A percentile compares a stretch with the other conserved stretches of the same genome.
These are phyloP conservation scores for Marchantia paleacea DNA, from an alignment of 225 moss, liverwort and hornwort genomes.

Conservation along the genomic window DNA sequence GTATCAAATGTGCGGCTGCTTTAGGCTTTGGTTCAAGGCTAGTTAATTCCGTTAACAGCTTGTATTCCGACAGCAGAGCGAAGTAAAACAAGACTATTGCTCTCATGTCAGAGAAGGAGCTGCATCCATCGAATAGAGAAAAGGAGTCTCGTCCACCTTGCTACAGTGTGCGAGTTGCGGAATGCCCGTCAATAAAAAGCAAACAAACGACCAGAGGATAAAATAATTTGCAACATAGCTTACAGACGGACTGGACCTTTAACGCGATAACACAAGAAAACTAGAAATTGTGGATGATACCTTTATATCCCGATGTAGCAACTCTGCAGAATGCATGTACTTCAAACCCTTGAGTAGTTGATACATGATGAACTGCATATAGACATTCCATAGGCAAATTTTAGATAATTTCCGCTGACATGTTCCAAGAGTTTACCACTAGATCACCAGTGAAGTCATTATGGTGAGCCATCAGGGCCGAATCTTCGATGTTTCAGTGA, in stretches of 20 bases:
- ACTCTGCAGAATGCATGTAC: conserved; percentile 91
- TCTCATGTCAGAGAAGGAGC: no score
- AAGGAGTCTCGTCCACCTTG: no score
- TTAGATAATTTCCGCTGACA: not conserved
- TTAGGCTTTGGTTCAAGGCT: no score
- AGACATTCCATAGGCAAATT: not conserved
- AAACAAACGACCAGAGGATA: not conserved
- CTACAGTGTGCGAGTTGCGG: no score
- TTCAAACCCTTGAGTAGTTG: conserved; percentile 90
- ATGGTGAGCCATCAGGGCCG: not conserved
- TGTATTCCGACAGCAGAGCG: no score
- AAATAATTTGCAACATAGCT: not conserved
- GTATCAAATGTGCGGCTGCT: no score
- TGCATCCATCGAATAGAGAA: no score
- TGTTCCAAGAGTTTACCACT: no score
- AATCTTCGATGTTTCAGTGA: not conserved
- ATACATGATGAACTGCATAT: conserved; percentile 93
- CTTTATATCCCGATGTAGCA: conserved; percentile 96
- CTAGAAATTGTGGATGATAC: conserved; percentile 26
- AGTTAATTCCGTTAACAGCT: no score
- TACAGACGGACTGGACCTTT: not conserved
- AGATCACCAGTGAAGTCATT: not conserved
- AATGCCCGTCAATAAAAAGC: not conserved
- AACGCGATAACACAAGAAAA: not conserved
- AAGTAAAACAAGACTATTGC: no score